Base-by-base conservation (phyloP, 495 filamentous ascomycete genomes). In the Staphylotrichum tortipilum region DNA sequence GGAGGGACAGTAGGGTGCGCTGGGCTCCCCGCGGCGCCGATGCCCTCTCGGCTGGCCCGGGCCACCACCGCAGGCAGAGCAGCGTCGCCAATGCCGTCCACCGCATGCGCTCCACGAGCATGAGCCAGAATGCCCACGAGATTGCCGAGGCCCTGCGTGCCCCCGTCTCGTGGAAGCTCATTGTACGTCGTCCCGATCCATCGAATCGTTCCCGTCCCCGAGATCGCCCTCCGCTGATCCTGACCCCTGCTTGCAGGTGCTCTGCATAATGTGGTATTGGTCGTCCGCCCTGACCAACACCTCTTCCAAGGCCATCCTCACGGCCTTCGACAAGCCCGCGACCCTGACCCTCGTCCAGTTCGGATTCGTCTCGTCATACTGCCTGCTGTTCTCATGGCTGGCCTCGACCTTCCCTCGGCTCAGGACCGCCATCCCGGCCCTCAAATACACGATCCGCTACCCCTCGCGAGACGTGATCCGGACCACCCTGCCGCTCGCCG, bases 301-400 rank as follows among this genome's bases (percentile, higher is more conserved):
- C 0, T 96, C 94, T 47, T 97, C 92, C 31, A 97, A 97, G 70
- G 84, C 90, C 9, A 97, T 99, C 61, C 78, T 99, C 49, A 97
- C 89, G 57, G 84, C 89, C 29, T 89, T 97, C 52, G 82, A 87
- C 28, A 88, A 85, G 64, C 94, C 92, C 10, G 83, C 94, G 18
- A 99, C 92, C 21, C 77, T 99, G 59, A 99, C 92, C 7, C 72
- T 96, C 38, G 76, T 97, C 56, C 92, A 99, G 77, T 99, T 99
- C 68, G 86, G 78, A 34, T 90, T 95, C 60, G 92, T 97, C 12
- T 85, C 88, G 15, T 76, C 81, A 40, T 95, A 88, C 81, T 99
- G 94, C 64, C 55, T 96, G 48, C 61, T 86, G 44, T 78, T 86
- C 49, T 84, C 86, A 1, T 86, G 78, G 68, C 66, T 94, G 19